Percentiles rank a stretch among this genome's conserved stretches.
Conservation (phyloP, 306 rosid species). For the Argentina anserina region DNA sequence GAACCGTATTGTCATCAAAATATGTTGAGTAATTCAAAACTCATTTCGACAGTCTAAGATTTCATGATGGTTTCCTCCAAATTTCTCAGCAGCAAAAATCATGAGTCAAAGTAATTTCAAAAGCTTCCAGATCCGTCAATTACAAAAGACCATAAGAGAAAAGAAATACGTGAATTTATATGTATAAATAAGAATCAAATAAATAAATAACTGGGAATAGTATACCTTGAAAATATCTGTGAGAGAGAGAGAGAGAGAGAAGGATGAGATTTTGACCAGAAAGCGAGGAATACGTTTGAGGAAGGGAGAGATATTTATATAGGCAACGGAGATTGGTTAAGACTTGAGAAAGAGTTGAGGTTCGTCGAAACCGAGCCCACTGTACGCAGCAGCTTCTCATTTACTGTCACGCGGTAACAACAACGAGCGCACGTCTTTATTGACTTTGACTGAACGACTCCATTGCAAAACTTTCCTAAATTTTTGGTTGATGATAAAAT, state of each 20-base stretch:
- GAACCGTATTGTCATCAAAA: too few relatives aligned
- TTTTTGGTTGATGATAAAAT: too few relatives aligned
- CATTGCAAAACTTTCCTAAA: too few relatives aligned
- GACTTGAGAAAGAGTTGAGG: too few relatives aligned
- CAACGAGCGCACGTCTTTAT: neutral
- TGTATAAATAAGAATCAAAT: neutral
- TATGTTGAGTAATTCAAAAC: too few relatives aligned
- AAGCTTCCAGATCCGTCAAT: neutral
- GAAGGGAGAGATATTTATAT: slow-evolving; percentile 3
- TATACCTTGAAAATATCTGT: neutral
- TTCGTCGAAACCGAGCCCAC: slow-evolving; percentile 20
- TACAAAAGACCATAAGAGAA: neutral
- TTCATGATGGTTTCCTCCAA: too few relatives aligned
- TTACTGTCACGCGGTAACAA: neutral
- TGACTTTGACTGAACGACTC: neutral
- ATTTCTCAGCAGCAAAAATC: neutral
- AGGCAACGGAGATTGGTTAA: slow-evolving; percentile 10
- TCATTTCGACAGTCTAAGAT: neutral
- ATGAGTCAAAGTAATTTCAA: neutral
- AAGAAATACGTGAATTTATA: too few relatives aligned
- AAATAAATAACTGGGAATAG: neutral
- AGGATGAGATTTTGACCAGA: neutral
- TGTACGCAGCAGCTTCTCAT: neutral
- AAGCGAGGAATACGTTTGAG: slow-evolving; percentile 7
- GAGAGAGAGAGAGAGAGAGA: neutral